Evolutionary conservation across 306 rosid genomes (phyloP).

Genomic region (Dryas octopetala): DNA sequence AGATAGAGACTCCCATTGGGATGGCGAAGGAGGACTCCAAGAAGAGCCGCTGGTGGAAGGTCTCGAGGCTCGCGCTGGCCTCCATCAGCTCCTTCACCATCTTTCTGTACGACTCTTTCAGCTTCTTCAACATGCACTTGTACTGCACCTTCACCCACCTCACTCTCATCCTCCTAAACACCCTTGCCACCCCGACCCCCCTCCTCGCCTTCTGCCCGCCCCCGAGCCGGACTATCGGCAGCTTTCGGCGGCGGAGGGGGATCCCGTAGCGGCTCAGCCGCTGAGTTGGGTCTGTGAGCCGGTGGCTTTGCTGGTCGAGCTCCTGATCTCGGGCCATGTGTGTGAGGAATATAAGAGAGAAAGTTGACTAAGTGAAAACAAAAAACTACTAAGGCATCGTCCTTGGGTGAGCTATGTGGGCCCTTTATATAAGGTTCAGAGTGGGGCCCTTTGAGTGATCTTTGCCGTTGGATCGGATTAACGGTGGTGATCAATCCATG

Average conservation of each 20-base stretch:
- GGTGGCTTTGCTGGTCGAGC: slow-evolving; percentile 9
- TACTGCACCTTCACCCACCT: slow-evolving; percentile 58
- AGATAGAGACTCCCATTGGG: slow-evolving; percentile 55
- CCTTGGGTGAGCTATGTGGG: neutral
- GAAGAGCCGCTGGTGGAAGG: slow-evolving; percentile 52
- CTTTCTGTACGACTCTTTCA: slow-evolving; percentile 43
- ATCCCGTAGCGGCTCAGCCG: slow-evolving; percentile 32
- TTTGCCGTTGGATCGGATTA: no score
- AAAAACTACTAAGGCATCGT: no score
- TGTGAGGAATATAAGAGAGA: neutral
- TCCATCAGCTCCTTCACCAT: slow-evolving; percentile 44
- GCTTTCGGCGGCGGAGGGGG: slow-evolving; percentile 39
- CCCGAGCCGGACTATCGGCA: slow-evolving; percentile 44
- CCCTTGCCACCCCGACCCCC: slow-evolving; percentile 12
- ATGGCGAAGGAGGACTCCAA: slow-evolving; percentile 63
- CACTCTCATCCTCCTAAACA: slow-evolving; percentile 43
- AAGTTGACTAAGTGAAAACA: neutral
- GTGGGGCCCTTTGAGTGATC: no score
- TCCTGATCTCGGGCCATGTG: slow-evolving; percentile 44
- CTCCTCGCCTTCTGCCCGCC: slow-evolving; percentile 50
- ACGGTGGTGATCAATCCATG: no score
- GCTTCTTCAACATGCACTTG: slow-evolving; percentile 40
- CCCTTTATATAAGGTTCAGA: neutral
- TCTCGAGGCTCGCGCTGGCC: slow-evolving; percentile 46
- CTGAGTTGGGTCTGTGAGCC: slow-evolving; percentile 6